Conservation (phyloP, 2,329 filamentous ascomycete species). For the Ceratocystis variospora region DNA sequence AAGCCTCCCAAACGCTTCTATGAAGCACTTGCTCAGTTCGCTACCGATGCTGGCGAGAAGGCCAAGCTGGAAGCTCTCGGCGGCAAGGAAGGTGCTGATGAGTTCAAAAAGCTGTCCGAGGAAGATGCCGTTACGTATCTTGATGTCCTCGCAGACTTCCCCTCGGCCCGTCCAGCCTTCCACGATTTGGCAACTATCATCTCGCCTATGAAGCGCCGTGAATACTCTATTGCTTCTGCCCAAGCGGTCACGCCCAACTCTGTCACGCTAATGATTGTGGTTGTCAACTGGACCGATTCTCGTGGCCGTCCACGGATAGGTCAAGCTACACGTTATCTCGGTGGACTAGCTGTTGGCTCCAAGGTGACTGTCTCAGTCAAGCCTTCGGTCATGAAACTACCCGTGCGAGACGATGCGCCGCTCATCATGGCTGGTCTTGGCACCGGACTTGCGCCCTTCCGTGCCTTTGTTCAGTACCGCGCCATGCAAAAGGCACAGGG, state of each 20-base stretch:
- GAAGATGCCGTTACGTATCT: constrained; percentile 85
- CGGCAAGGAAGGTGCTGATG: constrained; percentile 63
- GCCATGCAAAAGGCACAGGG: constrained; percentile 97
- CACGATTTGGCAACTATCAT: constrained; percentile 81
- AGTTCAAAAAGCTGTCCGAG: constrained; percentile 86
- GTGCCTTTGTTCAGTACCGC: constrained; percentile 94
- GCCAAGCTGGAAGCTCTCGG: constrained; percentile 63
- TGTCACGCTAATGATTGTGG: constrained; percentile 94
- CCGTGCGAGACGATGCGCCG: constrained; percentile 69
- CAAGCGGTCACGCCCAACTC: constrained; percentile 83
- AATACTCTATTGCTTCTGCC: constrained; percentile 97
- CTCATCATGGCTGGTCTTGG: constrained; percentile 99
- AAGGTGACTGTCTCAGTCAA: constrained; percentile 87
- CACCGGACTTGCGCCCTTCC: constrained; percentile 96
- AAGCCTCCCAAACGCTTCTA: constrained; percentile 97
- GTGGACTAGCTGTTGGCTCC: constrained; percentile 57
- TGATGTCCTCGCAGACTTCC: constrained; percentile 79
- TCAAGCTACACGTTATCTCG: constrained; percentile 84
- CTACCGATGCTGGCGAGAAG: constrained; percentile 69
- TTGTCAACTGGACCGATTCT: constrained; percentile 87
- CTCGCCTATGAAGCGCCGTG: constrained; percentile 81
- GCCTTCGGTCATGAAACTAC: constrained; percentile 98
- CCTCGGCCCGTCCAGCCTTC: constrained; percentile 76
- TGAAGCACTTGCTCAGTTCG: constrained; percentile 76
- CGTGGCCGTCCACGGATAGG: constrained; percentile 79